Evolutionary conservation across 1,139 yeast genomes (phyloP), one percentile per base, ranked within the genome.

Genomic region (Schizosaccharomyces versatilis): DNA sequence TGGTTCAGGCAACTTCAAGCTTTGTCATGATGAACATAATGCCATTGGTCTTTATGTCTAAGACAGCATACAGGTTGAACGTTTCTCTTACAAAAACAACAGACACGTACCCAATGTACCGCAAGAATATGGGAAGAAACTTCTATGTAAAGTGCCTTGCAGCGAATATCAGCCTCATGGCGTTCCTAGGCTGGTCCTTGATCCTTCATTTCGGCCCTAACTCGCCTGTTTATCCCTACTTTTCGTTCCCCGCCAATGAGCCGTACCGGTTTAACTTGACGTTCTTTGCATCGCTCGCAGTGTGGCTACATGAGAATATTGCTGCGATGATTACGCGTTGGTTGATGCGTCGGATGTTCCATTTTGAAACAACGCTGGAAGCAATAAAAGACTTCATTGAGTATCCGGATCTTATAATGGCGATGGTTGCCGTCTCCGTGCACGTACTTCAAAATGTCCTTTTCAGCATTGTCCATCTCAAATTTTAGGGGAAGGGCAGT

Each of bases 151-250:
- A 57, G 42, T 52, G 57, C 15, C 51, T 57, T 53, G 59, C 59
- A 12, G 55, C 55, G 36, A 56, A 57, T 47, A 53, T 56, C 15
- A 57, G 58, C 14, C 56, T 57, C 57, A 51, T 57, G n/a, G 56
- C 59, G 1, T 57, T 57, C 41, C 47, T 57, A 17, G 59, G 59
- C 36, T 57, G 59, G 59, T 51, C 56, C 7, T 47, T 56, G 7
- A 56, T 57, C 36, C 54, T 57, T 39, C 59, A 57, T 39, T 57
- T 57, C 36, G 59, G 59, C 32, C 55, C 58, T 7, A 57, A 57
- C 40, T 47, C 54, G 6, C 53, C 52, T 7, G 24, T 52, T 19
- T 54, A 49, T 39, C 52, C 52, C 8, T 49, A 49, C 38, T 49
- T 49, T 15, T 36, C 52, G 15, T 38, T 49, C 12, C 12, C 24